Percentiles rank a stretch among this genome's conserved stretches.
Conservation (phyloP, 331 rosid species). For the Dryas integrifolia region DNA sequence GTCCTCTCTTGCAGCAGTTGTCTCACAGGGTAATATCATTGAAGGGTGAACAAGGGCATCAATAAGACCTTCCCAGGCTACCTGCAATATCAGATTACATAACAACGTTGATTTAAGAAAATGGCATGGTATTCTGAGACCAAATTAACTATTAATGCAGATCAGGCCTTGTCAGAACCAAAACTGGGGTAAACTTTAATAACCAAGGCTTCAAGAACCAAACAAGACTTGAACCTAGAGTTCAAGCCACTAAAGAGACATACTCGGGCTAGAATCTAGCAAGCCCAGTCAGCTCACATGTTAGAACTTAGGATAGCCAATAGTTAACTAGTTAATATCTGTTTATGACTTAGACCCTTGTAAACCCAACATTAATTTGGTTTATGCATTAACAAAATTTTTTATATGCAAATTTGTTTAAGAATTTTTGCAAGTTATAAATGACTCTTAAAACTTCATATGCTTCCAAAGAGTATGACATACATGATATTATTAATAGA, state of each 20-base stretch:
- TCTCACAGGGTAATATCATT: slow-evolving; percentile 24
- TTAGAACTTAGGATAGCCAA: background rate
- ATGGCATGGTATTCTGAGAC: slow-evolving; percentile 9
- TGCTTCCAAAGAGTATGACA: background rate
- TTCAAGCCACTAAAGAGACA: background rate
- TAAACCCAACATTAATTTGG: background rate
- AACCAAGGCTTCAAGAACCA: background rate
- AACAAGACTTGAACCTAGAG: background rate
- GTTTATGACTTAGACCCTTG: background rate
- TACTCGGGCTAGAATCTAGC: background rate
- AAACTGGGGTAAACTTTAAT: background rate
- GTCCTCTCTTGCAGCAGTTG: slow-evolving; percentile 30
- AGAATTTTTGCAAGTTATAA: background rate
- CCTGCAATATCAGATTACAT: slow-evolving; percentile 42
- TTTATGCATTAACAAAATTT: background rate
- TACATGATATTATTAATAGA: background rate
- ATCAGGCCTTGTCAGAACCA: too few relatives aligned
- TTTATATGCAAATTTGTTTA: background rate
- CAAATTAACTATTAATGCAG: background rate
- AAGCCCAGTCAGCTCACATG: background rate
- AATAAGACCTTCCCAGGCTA: slow-evolving; percentile 85
- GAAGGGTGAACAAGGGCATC: slow-evolving; percentile 67
- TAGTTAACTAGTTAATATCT: background rate
- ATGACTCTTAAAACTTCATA: background rate
- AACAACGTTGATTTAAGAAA: background rate